Percentiles rank a stretch among this genome's conserved stretches.
These are phyloP conservation scores for Physocladia obscura DNA, from an alignment of 192 early-diverging fungal genomes.

Conservation along the genomic window DNA sequence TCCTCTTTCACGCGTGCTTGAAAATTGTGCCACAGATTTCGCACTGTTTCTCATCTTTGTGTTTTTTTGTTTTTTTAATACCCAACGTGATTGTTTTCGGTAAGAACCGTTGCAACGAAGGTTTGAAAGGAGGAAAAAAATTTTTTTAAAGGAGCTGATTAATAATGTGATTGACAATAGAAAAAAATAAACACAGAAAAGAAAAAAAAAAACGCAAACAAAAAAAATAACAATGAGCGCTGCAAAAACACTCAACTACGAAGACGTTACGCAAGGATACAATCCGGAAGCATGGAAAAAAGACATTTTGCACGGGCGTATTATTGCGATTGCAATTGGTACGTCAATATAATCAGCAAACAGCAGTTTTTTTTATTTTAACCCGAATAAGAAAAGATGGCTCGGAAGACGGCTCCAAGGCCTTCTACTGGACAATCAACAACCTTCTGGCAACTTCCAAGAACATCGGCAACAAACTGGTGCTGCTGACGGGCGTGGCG, in stretches of 20 bases:
- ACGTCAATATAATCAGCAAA: too few relatives aligned
- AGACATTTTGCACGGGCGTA: slow-evolving; percentile 4
- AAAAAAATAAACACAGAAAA: not conserved
- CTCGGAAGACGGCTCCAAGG: slow-evolving; percentile 11
- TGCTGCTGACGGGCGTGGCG: not conserved
- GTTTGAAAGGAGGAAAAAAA: too few relatives aligned
- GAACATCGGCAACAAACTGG: slow-evolving; percentile 7
- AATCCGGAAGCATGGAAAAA: slow-evolving; percentile 20
- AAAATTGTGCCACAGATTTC: not conserved
- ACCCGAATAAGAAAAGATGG: not conserved
- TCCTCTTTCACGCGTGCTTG: too few relatives aligned
- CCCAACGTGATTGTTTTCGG: not conserved
- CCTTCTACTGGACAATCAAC: slow-evolving; percentile 13
- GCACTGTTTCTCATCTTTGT: not conserved
- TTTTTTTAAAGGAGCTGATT: too few relatives aligned
- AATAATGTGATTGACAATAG: too few relatives aligned
- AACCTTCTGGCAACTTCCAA: not conserved
- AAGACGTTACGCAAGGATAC: slow-evolving; percentile 2
- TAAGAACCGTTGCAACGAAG: too few relatives aligned
- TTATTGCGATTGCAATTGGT: slow-evolving; percentile 6
- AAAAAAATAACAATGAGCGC: too few relatives aligned
- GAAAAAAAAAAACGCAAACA: not conserved
- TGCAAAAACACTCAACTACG: too few relatives aligned
- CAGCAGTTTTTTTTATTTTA: too few relatives aligned
- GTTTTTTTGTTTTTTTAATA: not conserved